phyloP scores from a whole-genome alignment of 495 filamentous ascomycete genomes.

The Collariella sp. region DNA sequence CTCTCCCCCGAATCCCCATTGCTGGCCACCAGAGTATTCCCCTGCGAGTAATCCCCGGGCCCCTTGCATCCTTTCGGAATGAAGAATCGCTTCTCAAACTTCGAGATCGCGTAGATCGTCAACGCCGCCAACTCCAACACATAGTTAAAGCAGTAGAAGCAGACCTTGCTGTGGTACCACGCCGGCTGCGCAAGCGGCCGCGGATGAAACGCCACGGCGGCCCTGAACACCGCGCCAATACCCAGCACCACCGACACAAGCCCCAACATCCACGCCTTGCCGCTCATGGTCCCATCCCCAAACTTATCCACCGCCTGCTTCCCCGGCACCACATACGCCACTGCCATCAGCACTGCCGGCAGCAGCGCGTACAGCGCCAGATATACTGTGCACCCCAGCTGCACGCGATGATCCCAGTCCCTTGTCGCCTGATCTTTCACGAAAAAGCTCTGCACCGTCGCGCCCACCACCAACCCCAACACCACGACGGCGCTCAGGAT shows the following conservation, averaged over 20 bases:
- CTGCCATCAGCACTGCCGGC: conserved; percentile 54
- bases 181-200: conserved; percentile 49
- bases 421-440: conserved; percentile 46
- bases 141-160: conserved; percentile 76
- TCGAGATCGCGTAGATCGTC: conserved; percentile 47
- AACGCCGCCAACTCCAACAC: conserved; percentile 63
- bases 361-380: conserved; percentile 65
- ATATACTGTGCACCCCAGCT: conserved; percentile 59
- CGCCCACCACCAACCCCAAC: conserved; percentile 61
- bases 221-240: conserved; percentile 60
- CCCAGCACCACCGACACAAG: conserved; percentile 47
- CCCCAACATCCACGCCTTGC: conserved; percentile 55
- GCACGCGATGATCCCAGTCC: conserved; percentile 50
- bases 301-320: conserved; percentile 54
- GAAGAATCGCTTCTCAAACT: conserved; percentile 66
- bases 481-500: conserved; percentile 53
- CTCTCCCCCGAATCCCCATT: too few species aligned
- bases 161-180: conserved; percentile 59
- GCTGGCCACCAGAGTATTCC: neutral
- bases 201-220: conserved; percentile 47
- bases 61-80: conserved; percentile 44
- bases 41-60: conserved; percentile 29
- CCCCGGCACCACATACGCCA: conserved; percentile 42
- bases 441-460: conserved; percentile 56
- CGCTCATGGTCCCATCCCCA: conserved; percentile 54